A percentile compares a stretch with the other conserved stretches of the same genome.
phyloP scores from a whole-genome alignment of 352 stramenopile species.

The Hyaloperonospora brassicae region DNA sequence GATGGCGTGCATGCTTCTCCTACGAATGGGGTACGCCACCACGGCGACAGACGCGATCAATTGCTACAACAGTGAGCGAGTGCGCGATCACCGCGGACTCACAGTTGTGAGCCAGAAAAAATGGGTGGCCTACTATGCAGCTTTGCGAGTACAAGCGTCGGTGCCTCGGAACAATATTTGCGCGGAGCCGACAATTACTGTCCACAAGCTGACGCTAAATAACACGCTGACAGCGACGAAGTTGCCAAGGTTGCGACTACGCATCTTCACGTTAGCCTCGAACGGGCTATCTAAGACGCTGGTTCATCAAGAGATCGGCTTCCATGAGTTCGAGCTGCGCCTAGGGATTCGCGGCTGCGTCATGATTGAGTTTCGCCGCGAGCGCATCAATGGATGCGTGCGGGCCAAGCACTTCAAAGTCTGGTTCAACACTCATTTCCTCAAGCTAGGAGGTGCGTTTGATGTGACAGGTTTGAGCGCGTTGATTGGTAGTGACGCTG shows the following conservation, averaged over 20 bases:
- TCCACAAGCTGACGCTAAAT: constrained; percentile 33
- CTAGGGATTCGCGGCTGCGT: constrained; percentile 43
- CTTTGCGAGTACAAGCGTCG: constrained; percentile 13
- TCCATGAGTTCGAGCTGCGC: constrained; percentile 41
- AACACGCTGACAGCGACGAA: constrained; percentile 36
- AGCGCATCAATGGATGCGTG: constrained; percentile 32
- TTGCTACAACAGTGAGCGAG: constrained; percentile 57
- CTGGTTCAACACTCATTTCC: constrained; percentile 64
- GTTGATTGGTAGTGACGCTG: not conserved
- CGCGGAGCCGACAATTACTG: constrained; percentile 21
- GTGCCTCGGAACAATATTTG: constrained; percentile 8
- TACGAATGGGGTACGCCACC: constrained; percentile 48
- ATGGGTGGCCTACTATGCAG: constrained; percentile 63
- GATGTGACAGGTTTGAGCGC: too few relatives aligned
- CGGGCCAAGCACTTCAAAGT: constrained; percentile 60
- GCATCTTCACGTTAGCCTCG: constrained; percentile 33
- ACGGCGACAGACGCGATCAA: constrained; percentile 47
- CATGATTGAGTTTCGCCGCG: constrained; percentile 48
- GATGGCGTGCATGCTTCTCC: constrained; percentile 71
- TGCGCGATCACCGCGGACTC: constrained; percentile 45
- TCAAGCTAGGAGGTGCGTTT: constrained; percentile 24
- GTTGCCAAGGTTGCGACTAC: constrained; percentile 38
- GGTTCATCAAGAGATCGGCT: constrained; percentile 43
- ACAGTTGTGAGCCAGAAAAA: constrained; percentile 65
- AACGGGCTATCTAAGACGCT: constrained; percentile 23